These are phyloP conservation scores for Chlamydomonas reinhardtii DNA, from an alignment of 163 green algal genomes.

Conservation along the genomic window DNA sequence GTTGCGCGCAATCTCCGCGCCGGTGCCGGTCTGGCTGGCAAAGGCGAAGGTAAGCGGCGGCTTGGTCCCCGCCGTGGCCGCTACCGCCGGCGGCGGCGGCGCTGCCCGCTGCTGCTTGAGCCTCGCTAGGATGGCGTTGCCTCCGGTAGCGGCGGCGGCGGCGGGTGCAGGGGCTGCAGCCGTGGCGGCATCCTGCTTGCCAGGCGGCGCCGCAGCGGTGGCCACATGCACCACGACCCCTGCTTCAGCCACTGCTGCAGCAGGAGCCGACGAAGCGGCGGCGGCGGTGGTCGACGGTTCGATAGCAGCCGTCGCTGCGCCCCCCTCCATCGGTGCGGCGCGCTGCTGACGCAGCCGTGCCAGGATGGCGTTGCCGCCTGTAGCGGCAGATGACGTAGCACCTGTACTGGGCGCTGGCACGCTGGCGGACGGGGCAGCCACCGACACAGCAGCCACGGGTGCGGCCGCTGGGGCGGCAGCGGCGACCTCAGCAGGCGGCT, in stretches of 20 bases:
- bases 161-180: not conserved
- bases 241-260: too few relatives aligned
- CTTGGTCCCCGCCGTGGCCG: not conserved
- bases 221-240: too few relatives aligned
- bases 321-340: not conserved
- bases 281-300: too few relatives aligned
- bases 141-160: not conserved
- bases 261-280: not conserved
- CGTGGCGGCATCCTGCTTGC: not conserved
- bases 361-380: conserved; percentile 34
- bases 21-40: conserved; percentile 94
- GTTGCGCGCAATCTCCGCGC: conserved; percentile 91
- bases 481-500: not conserved
- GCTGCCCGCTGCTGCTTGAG: not conserved
- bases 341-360: conserved; percentile 11
- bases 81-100: too few relatives aligned
- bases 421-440: too few relatives aligned
- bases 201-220: too few relatives aligned
- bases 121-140: conserved; percentile 26
- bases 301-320: not conserved
- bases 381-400: not conserved
- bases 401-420: not conserved
- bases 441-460: not conserved
- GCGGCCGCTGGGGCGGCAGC: not conserved
- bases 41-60: conserved; percentile 68